A percentile compares a stretch with the other conserved stretches of the same genome.
Evolutionary conservation across 176 grass and related monocot species (phyloP).

Genomic region (Luzula sylvatica): DNA sequence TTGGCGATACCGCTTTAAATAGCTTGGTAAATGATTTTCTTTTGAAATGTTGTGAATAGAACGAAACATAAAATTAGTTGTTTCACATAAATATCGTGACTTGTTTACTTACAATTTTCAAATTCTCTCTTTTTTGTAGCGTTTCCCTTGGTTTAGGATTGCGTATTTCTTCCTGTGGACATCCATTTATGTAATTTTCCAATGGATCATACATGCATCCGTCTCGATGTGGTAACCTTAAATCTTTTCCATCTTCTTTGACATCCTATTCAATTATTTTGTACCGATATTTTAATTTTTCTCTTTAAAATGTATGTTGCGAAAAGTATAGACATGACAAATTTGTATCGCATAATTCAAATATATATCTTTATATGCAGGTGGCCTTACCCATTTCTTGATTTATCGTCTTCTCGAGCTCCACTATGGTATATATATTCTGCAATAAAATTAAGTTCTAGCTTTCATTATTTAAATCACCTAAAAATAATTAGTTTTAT

Average conservation of each 20-base stretch:
- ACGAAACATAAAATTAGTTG: not conserved
- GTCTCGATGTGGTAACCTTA: slow-evolving; percentile 41
- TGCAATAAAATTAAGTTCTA: too few relatives aligned
- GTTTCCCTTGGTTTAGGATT: slow-evolving; percentile 86
- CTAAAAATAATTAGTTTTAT: too few relatives aligned
- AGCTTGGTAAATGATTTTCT: slow-evolving; percentile 46
- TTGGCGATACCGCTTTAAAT: slow-evolving; percentile 74
- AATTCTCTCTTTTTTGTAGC: slow-evolving; percentile 23
- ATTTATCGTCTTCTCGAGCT: slow-evolving; percentile 41
- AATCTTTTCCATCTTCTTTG: too few relatives aligned
- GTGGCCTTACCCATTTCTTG: slow-evolving; percentile 96
- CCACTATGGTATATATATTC: slow-evolving; percentile 59
- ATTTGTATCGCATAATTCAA: not conserved
- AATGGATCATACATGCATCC: slow-evolving; percentile 71
- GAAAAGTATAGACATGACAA: not conserved
- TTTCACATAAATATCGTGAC: not conserved
- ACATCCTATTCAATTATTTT: too few relatives aligned
- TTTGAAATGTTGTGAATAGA: not conserved
- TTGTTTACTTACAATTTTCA: slow-evolving; percentile 6
- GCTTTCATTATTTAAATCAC: too few relatives aligned
- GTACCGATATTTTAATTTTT: too few relatives aligned
- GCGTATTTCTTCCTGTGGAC: slow-evolving; percentile 82
- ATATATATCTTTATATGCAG: slow-evolving; percentile 19
- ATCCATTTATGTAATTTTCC: slow-evolving; percentile 54
- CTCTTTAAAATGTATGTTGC: not conserved